phyloP scores from a whole-genome alignment of 495 filamentous ascomycete genomes.

The Diplogelasinospora grovesii region DNA sequence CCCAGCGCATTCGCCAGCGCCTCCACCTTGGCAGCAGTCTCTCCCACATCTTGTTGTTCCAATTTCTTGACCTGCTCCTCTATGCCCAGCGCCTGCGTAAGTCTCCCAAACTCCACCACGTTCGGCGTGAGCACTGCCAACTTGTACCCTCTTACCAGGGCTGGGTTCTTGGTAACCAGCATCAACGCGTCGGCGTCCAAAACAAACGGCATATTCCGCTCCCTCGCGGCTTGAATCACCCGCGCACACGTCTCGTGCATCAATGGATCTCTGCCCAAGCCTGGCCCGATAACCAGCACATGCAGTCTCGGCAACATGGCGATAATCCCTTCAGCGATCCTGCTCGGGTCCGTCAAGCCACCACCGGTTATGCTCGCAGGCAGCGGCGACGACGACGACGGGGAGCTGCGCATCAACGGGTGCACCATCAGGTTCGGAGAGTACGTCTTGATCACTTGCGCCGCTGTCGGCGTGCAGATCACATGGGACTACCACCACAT shows the following conservation, averaged over 20 bases:
- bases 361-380: slow-evolving; percentile 35
- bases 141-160: slow-evolving; percentile 69
- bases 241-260: slow-evolving; percentile 81
- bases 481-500: slow-evolving; percentile 67
- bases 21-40: slow-evolving; percentile 55
- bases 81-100: slow-evolving; percentile 59
- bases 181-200: slow-evolving; percentile 87
- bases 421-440: slow-evolving; percentile 99
- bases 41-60: slow-evolving; percentile 30
- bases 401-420: slow-evolving; percentile 78
- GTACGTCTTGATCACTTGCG: slow-evolving; percentile 90
- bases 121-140: slow-evolving; percentile 92
- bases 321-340: slow-evolving; percentile 65
- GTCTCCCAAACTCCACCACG: slow-evolving; percentile 80
- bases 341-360: slow-evolving; percentile 43
- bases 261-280: slow-evolving; percentile 78
- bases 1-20: slow-evolving; percentile 70
- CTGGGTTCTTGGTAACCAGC: slow-evolving; percentile 67
- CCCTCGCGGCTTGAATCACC: slow-evolving; percentile 74
- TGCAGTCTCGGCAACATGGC: slow-evolving; percentile 79
- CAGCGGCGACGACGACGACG: slow-evolving; percentile 29
- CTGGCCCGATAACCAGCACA: slow-evolving; percentile 89
- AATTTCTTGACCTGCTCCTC: slow-evolving; percentile 42
- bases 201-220: slow-evolving; percentile 70
- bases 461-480: slow-evolving; percentile 87